Evolutionary conservation across 2,329 filamentous ascomycete species (phyloP).

Genomic region (Lachnellula cervina): DNA sequence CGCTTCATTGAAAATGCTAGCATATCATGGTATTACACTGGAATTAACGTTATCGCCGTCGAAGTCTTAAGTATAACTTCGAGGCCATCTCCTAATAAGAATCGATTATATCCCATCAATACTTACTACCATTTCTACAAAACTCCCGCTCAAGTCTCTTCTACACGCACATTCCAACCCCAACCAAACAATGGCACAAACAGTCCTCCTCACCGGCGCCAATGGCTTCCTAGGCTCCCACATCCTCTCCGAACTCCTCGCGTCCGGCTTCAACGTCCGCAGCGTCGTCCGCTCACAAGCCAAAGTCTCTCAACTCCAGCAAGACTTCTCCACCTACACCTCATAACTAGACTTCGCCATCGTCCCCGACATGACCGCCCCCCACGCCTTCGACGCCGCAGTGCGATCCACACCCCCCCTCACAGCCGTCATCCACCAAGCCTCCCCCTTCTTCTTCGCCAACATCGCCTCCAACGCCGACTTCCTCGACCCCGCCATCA

Average conservation of each 20-base stretch:
- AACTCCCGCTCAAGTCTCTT: too few relatives aligned
- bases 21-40: too few relatives aligned
- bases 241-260: constrained; percentile 54
- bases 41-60: too few relatives aligned
- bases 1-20: too few relatives aligned
- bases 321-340: not conserved
- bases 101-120: too few relatives aligned
- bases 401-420: constrained; percentile 51
- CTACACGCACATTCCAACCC: not conserved
- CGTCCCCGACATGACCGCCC: constrained; percentile 1
- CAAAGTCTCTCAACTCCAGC: not conserved
- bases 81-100: too few relatives aligned
- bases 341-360: not conserved
- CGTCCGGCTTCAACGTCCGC: constrained; percentile 49
- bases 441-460: constrained; percentile 44
- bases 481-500: constrained; percentile 49
- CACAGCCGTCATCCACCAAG: constrained; percentile 60
- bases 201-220: constrained; percentile 30
- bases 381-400: constrained; percentile 57
- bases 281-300: constrained; percentile 10
- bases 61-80: too few relatives aligned
- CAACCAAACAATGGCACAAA: constrained; percentile 12
- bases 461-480: constrained; percentile 28
- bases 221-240: constrained; percentile 31
- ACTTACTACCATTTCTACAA: too few relatives aligned